These are phyloP conservation scores for Colletotrichum higginsianum DNA, from an alignment of 2,329 filamentous ascomycete genomes.

Conservation along the genomic window DNA sequence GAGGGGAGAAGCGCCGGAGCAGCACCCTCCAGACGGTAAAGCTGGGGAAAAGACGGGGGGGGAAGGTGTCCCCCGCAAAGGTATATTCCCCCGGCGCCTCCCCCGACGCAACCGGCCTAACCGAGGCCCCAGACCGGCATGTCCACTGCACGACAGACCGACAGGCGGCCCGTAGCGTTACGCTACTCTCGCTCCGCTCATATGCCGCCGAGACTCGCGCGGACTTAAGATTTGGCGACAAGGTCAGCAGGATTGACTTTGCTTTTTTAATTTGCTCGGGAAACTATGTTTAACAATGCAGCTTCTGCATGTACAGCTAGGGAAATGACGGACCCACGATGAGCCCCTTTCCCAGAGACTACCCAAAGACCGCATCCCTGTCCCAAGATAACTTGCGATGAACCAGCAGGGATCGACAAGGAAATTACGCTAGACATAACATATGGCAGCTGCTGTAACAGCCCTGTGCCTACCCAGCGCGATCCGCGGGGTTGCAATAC, in stretches of 20 bases:
- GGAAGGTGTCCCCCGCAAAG: neutral
- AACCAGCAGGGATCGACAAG: constrained; percentile 24
- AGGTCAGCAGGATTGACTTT: neutral
- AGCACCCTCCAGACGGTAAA: too few species aligned
- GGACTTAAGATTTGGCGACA: neutral
- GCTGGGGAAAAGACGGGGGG: neutral
- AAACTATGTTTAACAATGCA: neutral
- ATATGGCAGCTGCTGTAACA: neutral
- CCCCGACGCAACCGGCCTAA: neutral
- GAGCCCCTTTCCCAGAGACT: constrained; percentile 12
- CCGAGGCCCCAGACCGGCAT: neutral
- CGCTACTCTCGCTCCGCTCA: neutral
- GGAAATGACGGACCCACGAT: constrained; percentile 24
- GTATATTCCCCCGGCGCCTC: neutral
- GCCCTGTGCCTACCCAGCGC: neutral
- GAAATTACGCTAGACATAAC: constrained; percentile 31
- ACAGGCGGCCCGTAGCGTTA: neutral
- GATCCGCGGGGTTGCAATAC: constrained; percentile 8
- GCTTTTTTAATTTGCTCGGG: neutral
- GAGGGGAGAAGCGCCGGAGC: neutral
- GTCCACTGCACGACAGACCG: neutral
- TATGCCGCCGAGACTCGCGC: neutral
- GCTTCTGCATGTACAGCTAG: neutral
- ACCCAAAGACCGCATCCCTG: constrained; percentile 24
- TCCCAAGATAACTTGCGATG: constrained; percentile 14